Percentiles rank a stretch among this genome's conserved stretches.
phyloP scores from a whole-genome alignment of 73 alveolate genomes.

The Effrenium voratum region DNA sequence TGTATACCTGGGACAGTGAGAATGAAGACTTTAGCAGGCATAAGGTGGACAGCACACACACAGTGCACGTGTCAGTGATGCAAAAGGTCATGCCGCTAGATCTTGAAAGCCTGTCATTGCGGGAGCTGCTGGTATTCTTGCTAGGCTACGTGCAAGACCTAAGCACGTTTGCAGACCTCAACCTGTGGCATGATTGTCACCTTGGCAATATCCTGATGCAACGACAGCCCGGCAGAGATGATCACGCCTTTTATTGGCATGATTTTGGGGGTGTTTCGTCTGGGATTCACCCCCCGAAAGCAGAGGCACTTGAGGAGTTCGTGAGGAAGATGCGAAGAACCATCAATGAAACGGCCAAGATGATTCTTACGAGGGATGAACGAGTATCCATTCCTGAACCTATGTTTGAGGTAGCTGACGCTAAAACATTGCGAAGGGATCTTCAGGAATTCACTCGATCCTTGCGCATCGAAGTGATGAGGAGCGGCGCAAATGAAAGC shows the following conservation, averaged over 20 bases:
- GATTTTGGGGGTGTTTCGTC: constrained; percentile 2
- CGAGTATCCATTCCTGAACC: neutral
- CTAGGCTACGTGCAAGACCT: constrained; percentile 3
- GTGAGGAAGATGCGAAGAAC: neutral
- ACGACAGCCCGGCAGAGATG: neutral
- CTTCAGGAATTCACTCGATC: neutral
- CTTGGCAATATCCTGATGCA: neutral
- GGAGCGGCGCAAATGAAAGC: too few relatives aligned
- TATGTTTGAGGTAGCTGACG: neutral
- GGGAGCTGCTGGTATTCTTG: constrained; percentile 8
- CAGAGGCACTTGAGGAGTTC: constrained; percentile 1
- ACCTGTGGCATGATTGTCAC: constrained; percentile 15
- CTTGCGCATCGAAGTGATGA: constrained; percentile 1
- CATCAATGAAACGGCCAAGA: neutral
- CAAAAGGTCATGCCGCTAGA: neutral
- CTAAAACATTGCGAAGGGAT: neutral
- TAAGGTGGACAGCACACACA: neutral
- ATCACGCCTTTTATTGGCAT: neutral
- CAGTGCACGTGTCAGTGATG: neutral
- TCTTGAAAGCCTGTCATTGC: neutral
- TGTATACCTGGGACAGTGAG: neutral
- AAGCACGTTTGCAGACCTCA: neutral
- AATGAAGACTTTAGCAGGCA: neutral
- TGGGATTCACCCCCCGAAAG: neutral
- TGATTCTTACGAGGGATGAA: neutral